Conservation (phyloP, 2,329 filamentous ascomycete species). For the Colletotrichum tamarilloi region DNA sequence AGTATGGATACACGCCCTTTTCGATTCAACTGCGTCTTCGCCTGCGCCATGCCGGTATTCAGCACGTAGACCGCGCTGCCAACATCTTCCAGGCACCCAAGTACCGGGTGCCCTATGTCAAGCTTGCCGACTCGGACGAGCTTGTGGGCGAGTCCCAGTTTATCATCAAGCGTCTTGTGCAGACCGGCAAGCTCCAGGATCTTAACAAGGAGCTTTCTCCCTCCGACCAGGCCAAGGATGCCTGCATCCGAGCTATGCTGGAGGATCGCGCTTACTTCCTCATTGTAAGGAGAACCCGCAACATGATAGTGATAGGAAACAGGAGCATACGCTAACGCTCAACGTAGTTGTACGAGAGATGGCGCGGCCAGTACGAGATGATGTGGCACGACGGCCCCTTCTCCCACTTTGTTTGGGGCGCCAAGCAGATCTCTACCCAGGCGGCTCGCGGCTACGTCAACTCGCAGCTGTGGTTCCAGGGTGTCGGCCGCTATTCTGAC, state of each 20-base stretch:
- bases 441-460: conserved; percentile 31
- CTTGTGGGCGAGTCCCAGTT: conserved; percentile 38
- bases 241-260: conserved; percentile 36
- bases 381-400: conserved; percentile 39
- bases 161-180: conserved; percentile 35
- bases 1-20: conserved; percentile 37
- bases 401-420: conserved; percentile 32
- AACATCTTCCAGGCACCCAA: conserved; percentile 37
- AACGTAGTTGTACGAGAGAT: conserved; percentile 38
- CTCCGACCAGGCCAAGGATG: conserved; percentile 33
- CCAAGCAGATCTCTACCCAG: conserved; percentile 33
- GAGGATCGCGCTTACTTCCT: conserved; percentile 39
- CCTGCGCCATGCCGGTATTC: conserved; percentile 36
- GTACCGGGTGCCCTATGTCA: conserved; percentile 37
- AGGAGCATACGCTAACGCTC: background rate
- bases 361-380: conserved; percentile 35
- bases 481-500: conserved; percentile 35
- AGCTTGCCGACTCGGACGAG: conserved; percentile 36
- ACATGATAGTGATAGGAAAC: background rate
- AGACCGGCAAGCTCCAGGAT: conserved; percentile 35
- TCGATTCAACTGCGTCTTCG: conserved; percentile 39
- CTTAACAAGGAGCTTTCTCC: conserved; percentile 29
- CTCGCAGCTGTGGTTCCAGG: conserved; percentile 39
- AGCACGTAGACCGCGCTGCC: conserved; percentile 35
- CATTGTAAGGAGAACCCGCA: conserved; percentile 28